phyloP scores from a whole-genome alignment of 306 rosid species.

The Hippophae rhamnoides region DNA sequence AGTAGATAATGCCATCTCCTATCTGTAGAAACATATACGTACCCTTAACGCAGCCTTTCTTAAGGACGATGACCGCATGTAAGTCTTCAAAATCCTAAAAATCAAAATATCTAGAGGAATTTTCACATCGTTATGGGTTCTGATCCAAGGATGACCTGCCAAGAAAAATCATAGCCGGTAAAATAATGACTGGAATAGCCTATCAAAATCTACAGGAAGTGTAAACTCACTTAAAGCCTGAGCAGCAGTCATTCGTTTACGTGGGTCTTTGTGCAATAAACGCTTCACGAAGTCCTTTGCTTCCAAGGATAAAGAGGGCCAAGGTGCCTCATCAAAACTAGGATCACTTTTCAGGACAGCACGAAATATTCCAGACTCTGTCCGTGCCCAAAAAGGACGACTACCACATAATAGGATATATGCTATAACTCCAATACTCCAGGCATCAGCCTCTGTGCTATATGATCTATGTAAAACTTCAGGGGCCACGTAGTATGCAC shows the following conservation, averaged over 20 bases:
- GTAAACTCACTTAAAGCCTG: conserved; percentile 79
- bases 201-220: conserved; percentile 8
- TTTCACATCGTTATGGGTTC: conserved; percentile 51
- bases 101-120: conserved; percentile 78
- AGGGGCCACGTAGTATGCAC: conserved; percentile 97
- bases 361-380: conserved; percentile 91
- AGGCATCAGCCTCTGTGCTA: conserved; percentile 89
- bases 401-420: conserved; percentile 97
- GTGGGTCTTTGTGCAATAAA: conserved; percentile 78
- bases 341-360: conserved; percentile 96
- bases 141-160: conserved; percentile 98
- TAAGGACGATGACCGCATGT: conserved; percentile 84
- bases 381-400: conserved; percentile 99
- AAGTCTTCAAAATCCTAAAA: conserved; percentile 77
- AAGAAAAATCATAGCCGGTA: conserved; percentile 20
- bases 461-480: conserved; percentile 97
- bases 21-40: conserved; percentile 23
- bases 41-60: conserved; percentile 99
- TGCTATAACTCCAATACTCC: conserved; percentile 98
- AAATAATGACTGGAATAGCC: conserved; percentile 15
- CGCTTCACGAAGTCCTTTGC: conserved; percentile 95
- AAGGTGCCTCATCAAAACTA: conserved; percentile 86
- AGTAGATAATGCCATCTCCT: conserved; percentile 11
- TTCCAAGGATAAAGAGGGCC: conserved; percentile 83
- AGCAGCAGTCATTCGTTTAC: conserved; percentile 91